Conservation (phyloP, 345 rosid genomes). For the Eutrema heterophyllum region DNA sequence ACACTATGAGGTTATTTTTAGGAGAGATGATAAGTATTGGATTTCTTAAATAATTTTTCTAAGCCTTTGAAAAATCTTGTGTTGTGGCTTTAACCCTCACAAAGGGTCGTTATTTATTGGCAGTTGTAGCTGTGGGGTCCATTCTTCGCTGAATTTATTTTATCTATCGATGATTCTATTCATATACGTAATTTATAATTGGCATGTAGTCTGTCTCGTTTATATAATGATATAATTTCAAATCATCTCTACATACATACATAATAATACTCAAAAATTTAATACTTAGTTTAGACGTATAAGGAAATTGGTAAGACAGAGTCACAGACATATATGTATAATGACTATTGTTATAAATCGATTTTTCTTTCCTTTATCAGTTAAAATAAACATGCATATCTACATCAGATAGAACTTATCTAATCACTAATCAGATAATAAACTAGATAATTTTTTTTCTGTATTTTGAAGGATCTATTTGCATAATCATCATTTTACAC, state of each 20-base stretch:
- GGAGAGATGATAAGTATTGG: slow-evolving; percentile 5
- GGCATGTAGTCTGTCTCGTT: not conserved
- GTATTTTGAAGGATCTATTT: not conserved
- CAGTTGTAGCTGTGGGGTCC: slow-evolving; percentile 8
- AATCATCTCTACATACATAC: not conserved
- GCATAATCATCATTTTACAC: not conserved
- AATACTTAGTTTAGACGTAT: not conserved
- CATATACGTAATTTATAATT: slow-evolving; percentile 15
- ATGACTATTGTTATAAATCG: too few species aligned
- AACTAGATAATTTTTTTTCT: not conserved
- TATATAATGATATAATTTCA: not conserved
- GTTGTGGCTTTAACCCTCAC: slow-evolving; percentile 25
- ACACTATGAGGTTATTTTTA: slow-evolving; percentile 18
- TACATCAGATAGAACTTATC: not conserved
- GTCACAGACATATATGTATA: not conserved
- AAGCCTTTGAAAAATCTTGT: slow-evolving; percentile 9
- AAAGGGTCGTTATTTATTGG: slow-evolving; percentile 29
- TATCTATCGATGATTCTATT: slow-evolving; percentile 23
- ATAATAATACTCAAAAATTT: not conserved
- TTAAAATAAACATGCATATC: not conserved
- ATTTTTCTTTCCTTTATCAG: not conserved
- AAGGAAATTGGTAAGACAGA: not conserved
- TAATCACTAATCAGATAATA: not conserved
- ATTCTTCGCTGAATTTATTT: not conserved
- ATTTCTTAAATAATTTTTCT: slow-evolving; percentile 3